These are phyloP conservation scores for Zoysia pacifica DNA, from an alignment of 176 grass and related monocot species.

Conservation along the genomic window DNA sequence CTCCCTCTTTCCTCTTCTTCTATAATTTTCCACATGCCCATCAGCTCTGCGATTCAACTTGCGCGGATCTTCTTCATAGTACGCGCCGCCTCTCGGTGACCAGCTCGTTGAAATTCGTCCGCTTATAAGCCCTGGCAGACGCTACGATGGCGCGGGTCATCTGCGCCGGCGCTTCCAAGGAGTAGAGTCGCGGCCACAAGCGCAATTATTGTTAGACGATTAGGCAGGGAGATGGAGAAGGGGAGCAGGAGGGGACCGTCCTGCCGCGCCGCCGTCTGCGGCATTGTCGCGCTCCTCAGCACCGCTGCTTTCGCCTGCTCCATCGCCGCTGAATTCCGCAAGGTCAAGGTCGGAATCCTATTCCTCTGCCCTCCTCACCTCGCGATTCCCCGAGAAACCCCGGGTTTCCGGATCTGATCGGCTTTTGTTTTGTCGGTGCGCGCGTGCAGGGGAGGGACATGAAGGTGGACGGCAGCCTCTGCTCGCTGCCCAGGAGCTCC, in stretches of 20 bases:
- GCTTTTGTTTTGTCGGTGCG: background rate
- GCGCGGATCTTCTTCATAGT: background rate
- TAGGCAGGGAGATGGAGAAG: constrained; percentile 37
- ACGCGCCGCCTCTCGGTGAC: constrained; percentile 3
- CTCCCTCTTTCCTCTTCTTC: background rate
- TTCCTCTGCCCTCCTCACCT: background rate
- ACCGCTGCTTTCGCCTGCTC: constrained; percentile 75
- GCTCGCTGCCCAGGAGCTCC: constrained; percentile 76
- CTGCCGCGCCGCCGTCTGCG: constrained; percentile 51
- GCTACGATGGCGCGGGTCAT: background rate
- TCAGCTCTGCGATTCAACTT: constrained; percentile 33
- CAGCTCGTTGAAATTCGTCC: constrained; percentile 24
- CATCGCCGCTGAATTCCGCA: constrained; percentile 84
- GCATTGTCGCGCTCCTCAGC: constrained; percentile 53
- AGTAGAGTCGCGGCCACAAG: background rate
- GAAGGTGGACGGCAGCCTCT: constrained; percentile 87
- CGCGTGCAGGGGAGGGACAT: constrained; percentile 59
- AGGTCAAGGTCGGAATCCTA: constrained; percentile 53
- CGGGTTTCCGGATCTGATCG: constrained; percentile 39
- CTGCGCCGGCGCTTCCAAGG: background rate
- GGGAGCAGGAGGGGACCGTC: constrained; percentile 6
- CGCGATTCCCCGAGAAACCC: background rate
- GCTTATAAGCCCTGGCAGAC: constrained; percentile 15
- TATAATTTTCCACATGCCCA: constrained; percentile 28
- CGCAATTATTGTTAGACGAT: background rate